Evolutionary conservation across 225 moss, liverwort and hornwort species (phyloP), one percentile per base, ranked within the genome.

Genomic region (Marchantia polymorpha): DNA sequence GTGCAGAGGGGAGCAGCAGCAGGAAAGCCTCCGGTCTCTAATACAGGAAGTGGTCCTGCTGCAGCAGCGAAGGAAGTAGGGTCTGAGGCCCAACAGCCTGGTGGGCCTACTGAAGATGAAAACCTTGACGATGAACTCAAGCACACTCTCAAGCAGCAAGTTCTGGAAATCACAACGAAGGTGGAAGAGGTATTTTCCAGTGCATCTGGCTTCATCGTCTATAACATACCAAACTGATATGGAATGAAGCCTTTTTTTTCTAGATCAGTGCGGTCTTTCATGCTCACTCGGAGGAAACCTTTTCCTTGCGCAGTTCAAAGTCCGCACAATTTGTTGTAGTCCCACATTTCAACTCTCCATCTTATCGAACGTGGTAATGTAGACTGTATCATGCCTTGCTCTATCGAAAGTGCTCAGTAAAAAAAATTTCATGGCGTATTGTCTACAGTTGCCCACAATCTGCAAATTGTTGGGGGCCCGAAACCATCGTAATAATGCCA

Each of bases 111-210:
- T 31, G 77, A 81, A 46, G 82, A 84, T 48, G 78, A 83, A 64
- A 74, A 78, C 58, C 64, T 52, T 64, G 87, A 83, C 29, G 83
- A 87, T 6, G 81, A 84, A 82, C 81, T 87, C 23, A 82, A 76
- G 75, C 73, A 71, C n/a, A 81, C 64, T 23, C 80, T 88, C 30
- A 84, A 83, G 48, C 83, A 79, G 59, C 82, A 88, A 84, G 87
- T 88, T 39, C 29, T 88, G 0, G 85, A 88, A 30, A 83, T 88
- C 51, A 88, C 87, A 58, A 70, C 83, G 7, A 88, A 85, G 78
- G 87, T 88, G 7, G 87, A 84, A 60, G 87, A 87, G 87, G 87
- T 87, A 82, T 6, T 26, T 17, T 75, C 55, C 20, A 22, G 25
- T 46, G 39, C 58, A 58, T 19, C n/a, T 78, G 20, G 20, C 69